Evolutionary conservation across 768 basidiomycete genomes (phyloP), one percentile per base, ranked within the genome.

Genomic region (Termitomyces sp.): DNA sequence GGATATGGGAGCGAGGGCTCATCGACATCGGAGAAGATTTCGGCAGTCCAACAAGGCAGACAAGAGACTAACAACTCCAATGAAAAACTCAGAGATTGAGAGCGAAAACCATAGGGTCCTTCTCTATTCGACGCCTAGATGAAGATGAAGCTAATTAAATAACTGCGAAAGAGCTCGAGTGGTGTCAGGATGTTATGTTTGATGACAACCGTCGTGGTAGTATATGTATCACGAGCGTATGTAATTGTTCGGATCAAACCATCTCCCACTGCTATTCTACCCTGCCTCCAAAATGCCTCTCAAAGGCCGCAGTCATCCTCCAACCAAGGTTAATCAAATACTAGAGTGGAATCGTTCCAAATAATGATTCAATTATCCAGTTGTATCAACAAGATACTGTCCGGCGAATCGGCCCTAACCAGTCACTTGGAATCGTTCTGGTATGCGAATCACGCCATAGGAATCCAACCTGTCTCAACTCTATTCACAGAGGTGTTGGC

Each of bases 401-500:
- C 5, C 79, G 80, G 64, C 78, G 76, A 62, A 72, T 77, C 29
- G 70, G 66, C 9, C 66, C 77, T 37, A 76, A 83, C 1, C 69
- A 72, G 55, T 70, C 77, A 32, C 76, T 80, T 66, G 91, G 84
- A 34, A 78, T 91, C 63, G 86, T 94, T 53, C 72, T 92, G 74
- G 92, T 91, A 70, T 62, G 78, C 66, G 53, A 25, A 59, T 29
- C 25, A 32, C 17, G 32, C 60, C 29, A 64, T 60, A 42, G 37
- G 51, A 36, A 45, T 8, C 25, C 17, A 59, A 37, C 29, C 49
- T 46, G 38, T 36, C 29, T 52, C 29, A n/a, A 54, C 53, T n/a
- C 32, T 42, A 46, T 56, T 6, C 5, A 52, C 70, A 95, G 93
- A 85, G 91, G 74, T 92, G 88, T 68, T 95, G 93, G 94, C 88